Conservation (phyloP, 345 rosid genomes). For the Corchorus olitorius region DNA sequence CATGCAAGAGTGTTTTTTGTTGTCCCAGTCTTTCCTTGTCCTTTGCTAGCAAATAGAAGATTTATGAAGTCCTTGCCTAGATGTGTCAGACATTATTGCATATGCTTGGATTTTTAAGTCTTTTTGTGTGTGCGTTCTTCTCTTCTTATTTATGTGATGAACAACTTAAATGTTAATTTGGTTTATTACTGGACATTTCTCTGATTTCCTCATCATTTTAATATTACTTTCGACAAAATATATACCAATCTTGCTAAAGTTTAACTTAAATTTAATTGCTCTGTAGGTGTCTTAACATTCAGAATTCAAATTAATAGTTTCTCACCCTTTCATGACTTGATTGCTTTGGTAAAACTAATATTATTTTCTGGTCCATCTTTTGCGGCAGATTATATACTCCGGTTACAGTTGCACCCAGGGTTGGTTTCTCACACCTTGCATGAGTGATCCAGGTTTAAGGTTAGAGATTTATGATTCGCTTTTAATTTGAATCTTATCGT, state of each 20-base stretch:
- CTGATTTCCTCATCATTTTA: neutral
- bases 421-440: constrained; percentile 97
- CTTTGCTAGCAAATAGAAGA: neutral
- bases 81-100: neutral
- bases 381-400: constrained; percentile 81
- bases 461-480: constrained; percentile 29
- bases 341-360: constrained; percentile 13
- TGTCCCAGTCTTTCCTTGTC: neutral
- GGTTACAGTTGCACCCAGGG: constrained; percentile 94
- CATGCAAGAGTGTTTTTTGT: no score
- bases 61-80: neutral
- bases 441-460: constrained; percentile 84
- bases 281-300: neutral
- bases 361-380: constrained; percentile 19
- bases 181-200: neutral
- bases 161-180: neutral
- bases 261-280: neutral
- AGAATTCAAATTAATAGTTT: constrained; percentile 1
- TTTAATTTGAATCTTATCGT: constrained; percentile 2
- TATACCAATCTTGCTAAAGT: neutral
- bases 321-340: neutral
- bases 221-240: neutral
- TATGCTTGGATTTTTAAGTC: neutral
- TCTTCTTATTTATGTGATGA: neutral
- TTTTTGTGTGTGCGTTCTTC: neutral